phyloP scores from a whole-genome alignment of 169 alveolate genomes.

The Plasmodium gonderi region DNA sequence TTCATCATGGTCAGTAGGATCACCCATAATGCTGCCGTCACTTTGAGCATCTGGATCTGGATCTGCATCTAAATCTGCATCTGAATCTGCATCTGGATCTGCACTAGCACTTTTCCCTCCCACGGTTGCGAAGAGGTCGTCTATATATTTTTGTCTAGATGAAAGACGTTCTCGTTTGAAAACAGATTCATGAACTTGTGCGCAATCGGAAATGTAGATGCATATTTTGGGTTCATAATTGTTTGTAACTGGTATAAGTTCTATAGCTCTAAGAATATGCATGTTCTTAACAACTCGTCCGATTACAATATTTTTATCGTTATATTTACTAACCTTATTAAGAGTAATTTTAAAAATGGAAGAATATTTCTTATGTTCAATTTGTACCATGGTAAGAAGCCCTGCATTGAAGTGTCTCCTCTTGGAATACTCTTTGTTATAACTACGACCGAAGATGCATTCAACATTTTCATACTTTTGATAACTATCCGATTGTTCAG shows the following conservation, averaged over 20 bases:
- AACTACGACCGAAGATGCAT: slow-evolving; percentile 48
- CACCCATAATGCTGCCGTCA: not conserved
- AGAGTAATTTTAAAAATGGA: slow-evolving; percentile 57
- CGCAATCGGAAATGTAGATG: slow-evolving; percentile 34
- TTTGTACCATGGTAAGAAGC: slow-evolving; percentile 16
- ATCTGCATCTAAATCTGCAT: too few relatives aligned
- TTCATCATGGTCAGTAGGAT: not conserved
- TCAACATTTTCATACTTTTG: slow-evolving; percentile 56
- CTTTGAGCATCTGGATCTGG: not conserved
- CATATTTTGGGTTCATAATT: slow-evolving; percentile 3
- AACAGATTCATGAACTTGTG: slow-evolving; percentile 10
- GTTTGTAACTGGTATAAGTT: slow-evolving; percentile 11
- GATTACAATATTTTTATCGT: slow-evolving; percentile 28
- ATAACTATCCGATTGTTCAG: not conserved
- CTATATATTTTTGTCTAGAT: slow-evolving; percentile 29
- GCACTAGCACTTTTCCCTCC: not conserved
- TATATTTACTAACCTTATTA: slow-evolving; percentile 1
- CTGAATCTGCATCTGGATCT: too few relatives aligned
- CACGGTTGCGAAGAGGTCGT: not conserved
- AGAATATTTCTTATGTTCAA: slow-evolving; percentile 37
- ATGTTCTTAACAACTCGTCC: slow-evolving; percentile 50
- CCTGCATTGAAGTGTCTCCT: slow-evolving; percentile 63
- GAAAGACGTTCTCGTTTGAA: slow-evolving; percentile 23
- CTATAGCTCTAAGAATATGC: slow-evolving; percentile 65
- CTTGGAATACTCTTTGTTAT: slow-evolving; percentile 21